These are phyloP conservation scores for Pythium insidiosum DNA, from an alignment of 352 stramenopile species.

Conservation along the genomic window DNA sequence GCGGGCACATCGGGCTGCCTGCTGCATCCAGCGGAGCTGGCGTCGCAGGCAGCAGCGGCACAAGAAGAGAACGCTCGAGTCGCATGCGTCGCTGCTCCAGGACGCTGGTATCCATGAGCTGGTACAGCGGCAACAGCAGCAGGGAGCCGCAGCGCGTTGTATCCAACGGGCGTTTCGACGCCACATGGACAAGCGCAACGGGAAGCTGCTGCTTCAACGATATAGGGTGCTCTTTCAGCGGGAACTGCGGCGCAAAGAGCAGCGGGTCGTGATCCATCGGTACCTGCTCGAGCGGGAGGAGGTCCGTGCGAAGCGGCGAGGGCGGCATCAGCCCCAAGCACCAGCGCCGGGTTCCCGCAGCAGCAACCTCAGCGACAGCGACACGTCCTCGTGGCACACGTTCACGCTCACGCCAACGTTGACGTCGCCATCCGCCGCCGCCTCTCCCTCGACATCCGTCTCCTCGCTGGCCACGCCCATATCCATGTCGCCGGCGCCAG, in stretches of 20 bases:
- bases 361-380: neutral
- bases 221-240: constrained; percentile 39
- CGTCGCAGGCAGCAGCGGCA: constrained; percentile 7
- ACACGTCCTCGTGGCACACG: too few relatives aligned
- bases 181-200: constrained; percentile 20
- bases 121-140: constrained; percentile 8
- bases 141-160: constrained; percentile 7
- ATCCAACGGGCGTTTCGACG: constrained; percentile 30
- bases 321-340: constrained; percentile 1
- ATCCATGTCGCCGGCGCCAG: neutral
- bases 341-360: neutral
- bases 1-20: constrained; percentile 13
- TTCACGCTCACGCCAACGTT: neutral
- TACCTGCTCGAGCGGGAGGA: constrained; percentile 33
- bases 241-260: constrained; percentile 36
- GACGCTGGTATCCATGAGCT: neutral
- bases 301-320: constrained; percentile 18
- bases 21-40: neutral
- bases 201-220: constrained; percentile 24
- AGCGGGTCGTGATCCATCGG: constrained; percentile 44
- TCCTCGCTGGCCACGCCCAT: neutral
- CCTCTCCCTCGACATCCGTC: neutral
- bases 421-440: neutral
- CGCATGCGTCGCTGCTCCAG: neutral
- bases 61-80: neutral